phyloP scores from a whole-genome alignment of 2,329 filamentous ascomycete genomes.

The Acrocalymma vagum region DNA sequence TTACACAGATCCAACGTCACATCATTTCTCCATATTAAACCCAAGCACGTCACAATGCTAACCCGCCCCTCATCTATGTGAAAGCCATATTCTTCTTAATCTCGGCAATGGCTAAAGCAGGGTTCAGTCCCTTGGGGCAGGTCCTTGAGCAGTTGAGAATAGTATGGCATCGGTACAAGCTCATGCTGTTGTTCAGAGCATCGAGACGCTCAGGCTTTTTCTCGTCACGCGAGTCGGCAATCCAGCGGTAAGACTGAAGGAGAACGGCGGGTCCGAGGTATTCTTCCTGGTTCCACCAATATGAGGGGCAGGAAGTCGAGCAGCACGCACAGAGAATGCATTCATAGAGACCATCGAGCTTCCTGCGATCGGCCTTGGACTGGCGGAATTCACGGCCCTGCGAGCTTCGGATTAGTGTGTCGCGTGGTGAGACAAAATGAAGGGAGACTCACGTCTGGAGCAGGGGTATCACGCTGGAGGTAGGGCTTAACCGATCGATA shows the following conservation, averaged over 20 bases:
- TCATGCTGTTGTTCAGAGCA: constrained; percentile 98
- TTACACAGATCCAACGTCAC: too few species aligned
- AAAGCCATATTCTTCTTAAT: constrained; percentile 97
- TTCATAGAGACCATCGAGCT: constrained; percentile 98
- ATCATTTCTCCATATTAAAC: too few species aligned
- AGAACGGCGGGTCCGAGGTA: constrained; percentile 97
- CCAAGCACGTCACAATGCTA: not conserved
- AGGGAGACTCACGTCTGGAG: constrained; percentile 75
- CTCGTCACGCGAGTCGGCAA: constrained; percentile 94
- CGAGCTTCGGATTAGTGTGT: constrained; percentile 28
- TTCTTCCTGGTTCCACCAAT: constrained; percentile 99
- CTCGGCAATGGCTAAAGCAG: constrained; percentile 92
- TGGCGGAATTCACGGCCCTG: constrained; percentile 94
- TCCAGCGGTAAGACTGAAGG: constrained; percentile 97
- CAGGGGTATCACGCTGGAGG: constrained; percentile 86
- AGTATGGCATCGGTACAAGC: constrained; percentile 97
- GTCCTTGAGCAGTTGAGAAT: constrained; percentile 98
- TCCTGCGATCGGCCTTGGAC: constrained; percentile 89
- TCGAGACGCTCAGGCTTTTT: constrained; percentile 86
- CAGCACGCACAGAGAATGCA: constrained; percentile 99
- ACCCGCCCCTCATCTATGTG: constrained; percentile 28
- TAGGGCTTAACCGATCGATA: constrained; percentile 99
- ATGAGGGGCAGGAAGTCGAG: constrained; percentile 98
- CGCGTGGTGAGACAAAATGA: not conserved
- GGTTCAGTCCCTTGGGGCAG: constrained; percentile 98